Evolutionary conservation across 208 protist species (phyloP).

Genomic region (Acanthamoeba castellanii): DNA sequence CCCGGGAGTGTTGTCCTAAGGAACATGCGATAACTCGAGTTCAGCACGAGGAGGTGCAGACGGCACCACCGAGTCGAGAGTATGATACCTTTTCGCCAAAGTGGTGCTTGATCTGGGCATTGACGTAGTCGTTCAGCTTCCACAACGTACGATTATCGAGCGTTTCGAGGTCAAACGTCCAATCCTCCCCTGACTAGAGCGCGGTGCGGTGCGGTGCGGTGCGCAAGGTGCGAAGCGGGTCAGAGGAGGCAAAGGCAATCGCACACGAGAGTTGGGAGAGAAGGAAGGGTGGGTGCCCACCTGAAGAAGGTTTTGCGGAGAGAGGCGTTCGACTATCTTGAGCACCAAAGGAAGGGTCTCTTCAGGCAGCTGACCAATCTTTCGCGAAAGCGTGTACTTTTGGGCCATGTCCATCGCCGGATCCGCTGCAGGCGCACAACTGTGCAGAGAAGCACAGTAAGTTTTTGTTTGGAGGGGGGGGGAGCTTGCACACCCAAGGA

Average conservation of each 20-base stretch:
- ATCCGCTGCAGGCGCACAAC: neutral
- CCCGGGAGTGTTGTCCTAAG: neutral
- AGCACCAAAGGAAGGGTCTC: conserved; percentile 1
- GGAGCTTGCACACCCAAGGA: neutral
- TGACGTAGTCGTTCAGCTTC: conserved; percentile 57
- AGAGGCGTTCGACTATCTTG: conserved; percentile 43
- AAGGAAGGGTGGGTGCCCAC: neutral
- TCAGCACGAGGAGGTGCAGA: neutral
- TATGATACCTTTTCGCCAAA: neutral
- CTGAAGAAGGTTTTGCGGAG: neutral
- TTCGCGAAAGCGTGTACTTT: conserved; percentile 43
- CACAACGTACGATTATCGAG: conserved; percentile 41
- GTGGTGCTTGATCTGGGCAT: conserved; percentile 22
- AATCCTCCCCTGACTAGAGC: neutral
- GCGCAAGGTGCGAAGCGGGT: neutral
- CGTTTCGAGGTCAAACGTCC: conserved; percentile 33
- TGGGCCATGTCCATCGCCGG: conserved; percentile 29
- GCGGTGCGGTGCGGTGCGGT: neutral
- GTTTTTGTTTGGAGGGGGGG: neutral
- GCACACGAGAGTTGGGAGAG: neutral
- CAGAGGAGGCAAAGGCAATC: neutral
- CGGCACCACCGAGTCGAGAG: neutral
- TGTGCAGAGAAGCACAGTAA: neutral
- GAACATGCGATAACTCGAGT: neutral
- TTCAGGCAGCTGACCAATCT: conserved; percentile 57